Percentiles rank a stretch among this genome's conserved stretches.
These are phyloP conservation scores for Hemisphaericaspora subhashii DNA, from an alignment of 1,139 yeast genomes.

Conservation along the genomic window DNA sequence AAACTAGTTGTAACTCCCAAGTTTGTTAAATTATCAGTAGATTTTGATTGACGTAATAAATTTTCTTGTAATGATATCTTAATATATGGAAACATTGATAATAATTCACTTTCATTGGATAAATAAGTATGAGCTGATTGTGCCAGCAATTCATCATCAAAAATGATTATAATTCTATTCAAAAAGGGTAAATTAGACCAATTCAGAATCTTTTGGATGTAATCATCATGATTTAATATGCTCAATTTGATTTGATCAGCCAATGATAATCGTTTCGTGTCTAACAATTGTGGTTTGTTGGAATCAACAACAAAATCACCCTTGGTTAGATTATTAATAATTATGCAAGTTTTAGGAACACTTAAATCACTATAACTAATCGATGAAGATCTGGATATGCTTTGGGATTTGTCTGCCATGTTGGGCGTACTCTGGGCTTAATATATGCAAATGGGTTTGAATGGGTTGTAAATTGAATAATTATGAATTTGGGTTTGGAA, in stretches of 20 bases:
- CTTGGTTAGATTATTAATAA: conserved; percentile 35
- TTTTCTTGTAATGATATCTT: conserved; percentile 45
- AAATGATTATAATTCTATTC: conserved; percentile 40
- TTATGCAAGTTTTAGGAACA: conserved; percentile 33
- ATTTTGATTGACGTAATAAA: conserved; percentile 39
- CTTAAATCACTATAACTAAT: conserved; percentile 2
- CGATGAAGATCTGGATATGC: conserved; percentile 7
- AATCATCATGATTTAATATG: conserved; percentile 31
- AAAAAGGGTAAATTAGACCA: conserved; percentile 50
- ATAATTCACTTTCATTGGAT: conserved; percentile 9
- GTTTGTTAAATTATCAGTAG: conserved; percentile 30
- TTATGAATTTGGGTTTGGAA: no score
- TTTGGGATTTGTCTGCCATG: neutral
- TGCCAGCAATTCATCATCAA: conserved; percentile 35
- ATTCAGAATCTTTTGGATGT: conserved; percentile 31
- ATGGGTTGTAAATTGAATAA: no score
- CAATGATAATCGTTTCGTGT: conserved; percentile 23
- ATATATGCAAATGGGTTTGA: no score
- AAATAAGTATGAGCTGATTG: conserved; percentile 24
- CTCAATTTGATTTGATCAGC: conserved; percentile 38
- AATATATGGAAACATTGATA: conserved; percentile 16
- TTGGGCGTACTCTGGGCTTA: no score
- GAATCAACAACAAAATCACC: conserved; percentile 29
- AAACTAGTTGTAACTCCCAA: conserved; percentile 23
- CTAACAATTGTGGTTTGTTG: conserved; percentile 9